These are phyloP conservation scores for Chalaropsis ovoidea DNA, from an alignment of 2,329 filamentous ascomycete species.

Conservation along the genomic window DNA sequence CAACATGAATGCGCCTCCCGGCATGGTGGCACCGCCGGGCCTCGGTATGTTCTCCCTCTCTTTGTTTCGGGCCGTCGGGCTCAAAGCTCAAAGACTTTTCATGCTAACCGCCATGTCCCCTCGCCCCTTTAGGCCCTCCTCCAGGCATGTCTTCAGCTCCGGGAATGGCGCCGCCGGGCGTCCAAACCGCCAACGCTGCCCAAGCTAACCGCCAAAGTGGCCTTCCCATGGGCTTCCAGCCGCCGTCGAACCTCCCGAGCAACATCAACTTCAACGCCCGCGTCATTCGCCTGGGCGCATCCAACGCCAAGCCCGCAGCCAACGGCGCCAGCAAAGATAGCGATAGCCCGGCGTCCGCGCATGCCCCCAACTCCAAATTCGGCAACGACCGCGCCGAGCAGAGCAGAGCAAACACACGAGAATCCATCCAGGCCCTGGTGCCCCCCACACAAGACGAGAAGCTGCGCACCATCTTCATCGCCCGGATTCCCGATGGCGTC, in stretches of 20 bases:
- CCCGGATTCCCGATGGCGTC: slow-evolving; percentile 69
- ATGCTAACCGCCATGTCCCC: background rate
- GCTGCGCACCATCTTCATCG: slow-evolving; percentile 79
- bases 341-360: slow-evolving; percentile 33
- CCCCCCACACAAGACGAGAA: slow-evolving; percentile 87
- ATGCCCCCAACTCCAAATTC: slow-evolving; percentile 28
- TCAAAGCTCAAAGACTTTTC: slow-evolving; percentile 16
- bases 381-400: slow-evolving; percentile 54
- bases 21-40: slow-evolving; percentile 69
- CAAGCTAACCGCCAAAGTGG: slow-evolving; percentile 71
- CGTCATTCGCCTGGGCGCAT: slow-evolving; percentile 83
- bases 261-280: slow-evolving; percentile 98
- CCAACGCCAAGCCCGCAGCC: slow-evolving; percentile 51
- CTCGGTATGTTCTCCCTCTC: slow-evolving; percentile 51
- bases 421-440: slow-evolving; percentile 60
- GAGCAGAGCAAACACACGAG: slow-evolving; percentile 55
- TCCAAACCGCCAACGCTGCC: slow-evolving; percentile 62
- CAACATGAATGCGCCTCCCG: slow-evolving; percentile 41
- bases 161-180: slow-evolving; percentile 67
- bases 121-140: slow-evolving; percentile 50
- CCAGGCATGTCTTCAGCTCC: slow-evolving; percentile 73
- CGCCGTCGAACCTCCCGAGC: slow-evolving; percentile 72
- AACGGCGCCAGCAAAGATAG: slow-evolving; percentile 37
- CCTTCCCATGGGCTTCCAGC: slow-evolving; percentile 75
- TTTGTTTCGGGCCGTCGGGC: slow-evolving; percentile 4